These are phyloP conservation scores for Microbotryomycetes sp. DNA, from an alignment of 1,284 basidiomycete genomes.

Conservation along the genomic window DNA sequence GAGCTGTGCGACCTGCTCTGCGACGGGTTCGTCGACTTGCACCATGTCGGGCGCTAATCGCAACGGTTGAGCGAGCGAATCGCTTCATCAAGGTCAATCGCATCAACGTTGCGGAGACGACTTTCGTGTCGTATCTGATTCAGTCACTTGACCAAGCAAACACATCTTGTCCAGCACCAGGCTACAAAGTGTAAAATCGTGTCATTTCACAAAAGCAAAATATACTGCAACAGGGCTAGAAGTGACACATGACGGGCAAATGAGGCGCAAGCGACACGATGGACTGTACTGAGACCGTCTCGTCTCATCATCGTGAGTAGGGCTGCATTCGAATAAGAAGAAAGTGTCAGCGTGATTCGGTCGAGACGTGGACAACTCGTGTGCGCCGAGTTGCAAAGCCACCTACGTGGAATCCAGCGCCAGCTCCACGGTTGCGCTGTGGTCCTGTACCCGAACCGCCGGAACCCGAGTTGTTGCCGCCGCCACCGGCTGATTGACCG, in stretches of 20 bases:
- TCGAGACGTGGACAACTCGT: not conserved
- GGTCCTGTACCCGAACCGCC: constrained; percentile 16
- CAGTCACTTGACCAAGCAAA: too few species aligned
- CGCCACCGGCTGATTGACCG: not conserved
- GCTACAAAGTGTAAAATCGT: too few species aligned
- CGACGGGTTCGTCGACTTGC: not conserved
- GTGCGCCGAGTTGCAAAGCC: too few species aligned
- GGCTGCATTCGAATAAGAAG: constrained; percentile 7
- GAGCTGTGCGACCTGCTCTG: not conserved
- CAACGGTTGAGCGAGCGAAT: not conserved
- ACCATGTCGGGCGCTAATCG: not conserved
- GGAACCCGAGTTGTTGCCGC: constrained; percentile 2
- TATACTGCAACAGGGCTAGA: too few species aligned
- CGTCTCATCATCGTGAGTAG: constrained; percentile 28
- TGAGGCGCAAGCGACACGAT: too few species aligned
- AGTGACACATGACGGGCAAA: too few species aligned
- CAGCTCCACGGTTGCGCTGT: constrained; percentile 15
- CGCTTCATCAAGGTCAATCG: too few species aligned
- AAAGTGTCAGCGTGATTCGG: not conserved
- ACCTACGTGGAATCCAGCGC: constrained; percentile 25
- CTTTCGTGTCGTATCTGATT: too few species aligned
- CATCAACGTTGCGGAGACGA: too few species aligned
- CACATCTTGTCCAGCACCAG: too few species aligned
- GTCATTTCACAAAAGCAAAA: too few species aligned
- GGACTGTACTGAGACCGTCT: too few species aligned